phyloP scores from a whole-genome alignment of 768 basidiomycete genomes.

The Neoboletus subvelutipes region DNA sequence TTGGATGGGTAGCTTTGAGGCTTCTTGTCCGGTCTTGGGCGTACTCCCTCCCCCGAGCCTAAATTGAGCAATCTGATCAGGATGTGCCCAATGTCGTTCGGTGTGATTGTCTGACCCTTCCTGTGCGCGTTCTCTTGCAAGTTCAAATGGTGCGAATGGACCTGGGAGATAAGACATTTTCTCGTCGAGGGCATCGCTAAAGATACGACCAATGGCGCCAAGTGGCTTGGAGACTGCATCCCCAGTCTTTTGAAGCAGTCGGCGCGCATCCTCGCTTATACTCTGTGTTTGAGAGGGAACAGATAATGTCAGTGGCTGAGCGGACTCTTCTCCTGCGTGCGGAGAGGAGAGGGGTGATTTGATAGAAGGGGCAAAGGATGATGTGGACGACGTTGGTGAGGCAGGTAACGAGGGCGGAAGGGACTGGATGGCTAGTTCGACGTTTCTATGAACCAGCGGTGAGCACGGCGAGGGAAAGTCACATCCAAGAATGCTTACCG shows the following conservation, averaged over 20 bases:
- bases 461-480: constrained; percentile 4
- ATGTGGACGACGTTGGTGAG: constrained; percentile 32
- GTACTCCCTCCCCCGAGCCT: constrained; percentile 34
- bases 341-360: constrained; percentile 40
- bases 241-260: constrained; percentile 86
- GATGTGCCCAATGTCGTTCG: constrained; percentile 40
- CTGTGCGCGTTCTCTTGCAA: constrained; percentile 50
- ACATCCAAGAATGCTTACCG: constrained; percentile 39
- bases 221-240: constrained; percentile 89
- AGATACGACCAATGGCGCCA: constrained; percentile 84
- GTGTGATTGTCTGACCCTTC: constrained; percentile 37
- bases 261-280: constrained; percentile 67
- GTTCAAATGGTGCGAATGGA: constrained; percentile 67
- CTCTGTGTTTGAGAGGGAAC: constrained; percentile 35
- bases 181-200: constrained; percentile 79
- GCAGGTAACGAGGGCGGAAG: constrained; percentile 35
- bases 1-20: constrained; percentile 36
- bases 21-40: constrained; percentile 29
- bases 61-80: constrained; percentile 35
- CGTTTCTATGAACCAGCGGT: constrained; percentile 40
- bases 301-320: constrained; percentile 70
- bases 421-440: constrained; percentile 58
- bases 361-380: constrained; percentile 40
- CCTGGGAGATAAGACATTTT: constrained; percentile 65
- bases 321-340: constrained; percentile 87